Percentiles rank a stretch among this genome's conserved stretches.
phyloP scores from a whole-genome alignment of 805 yeast genomes.

The Barnettozyma vustinii region DNA sequence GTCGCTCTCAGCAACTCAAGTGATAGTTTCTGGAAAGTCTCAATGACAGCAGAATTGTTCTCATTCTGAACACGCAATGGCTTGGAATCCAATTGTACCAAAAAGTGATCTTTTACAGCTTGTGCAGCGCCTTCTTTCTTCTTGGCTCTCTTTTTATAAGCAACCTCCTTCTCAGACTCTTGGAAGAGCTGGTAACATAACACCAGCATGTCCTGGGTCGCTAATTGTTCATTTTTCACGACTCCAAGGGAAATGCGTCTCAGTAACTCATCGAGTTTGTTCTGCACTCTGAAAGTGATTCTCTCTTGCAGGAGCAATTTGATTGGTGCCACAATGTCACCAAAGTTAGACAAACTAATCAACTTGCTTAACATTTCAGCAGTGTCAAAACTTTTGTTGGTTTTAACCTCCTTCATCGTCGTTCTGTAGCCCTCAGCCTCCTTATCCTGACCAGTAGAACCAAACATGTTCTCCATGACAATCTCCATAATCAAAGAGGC shows the following conservation, averaged over 20 bases:
- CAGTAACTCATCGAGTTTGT: slow-evolving; percentile 72
- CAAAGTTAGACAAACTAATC: slow-evolving; percentile 53
- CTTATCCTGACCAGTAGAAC: slow-evolving; percentile 88
- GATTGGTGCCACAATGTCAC: slow-evolving; percentile 60
- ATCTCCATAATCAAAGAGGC: slow-evolving; percentile 57
- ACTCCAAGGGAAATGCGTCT: slow-evolving; percentile 78
- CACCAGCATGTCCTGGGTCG: slow-evolving; percentile 53
- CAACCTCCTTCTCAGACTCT: slow-evolving; percentile 37
- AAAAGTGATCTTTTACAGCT: slow-evolving; percentile 50
- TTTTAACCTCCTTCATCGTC: slow-evolving; percentile 85
- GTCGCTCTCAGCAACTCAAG: slow-evolving; percentile 73
- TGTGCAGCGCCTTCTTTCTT: slow-evolving; percentile 13
- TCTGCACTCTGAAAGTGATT: slow-evolving; percentile 61
- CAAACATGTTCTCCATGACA: slow-evolving; percentile 90
- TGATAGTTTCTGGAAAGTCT: slow-evolving; percentile 67
- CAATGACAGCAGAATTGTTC: slow-evolving; percentile 44
- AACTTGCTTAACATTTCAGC: slow-evolving; percentile 71
- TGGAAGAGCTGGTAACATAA: slow-evolving; percentile 70
- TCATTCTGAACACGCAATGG: slow-evolving; percentile 49
- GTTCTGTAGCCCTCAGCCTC: slow-evolving; percentile 89
- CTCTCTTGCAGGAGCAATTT: slow-evolving; percentile 57
- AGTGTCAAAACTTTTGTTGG: slow-evolving; percentile 81
- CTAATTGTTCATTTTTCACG: slow-evolving; percentile 57
- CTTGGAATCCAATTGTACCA: slow-evolving; percentile 66
- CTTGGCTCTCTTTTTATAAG: slow-evolving; percentile 2